phyloP scores from a whole-genome alignment of 352 stramenopile species.

The Pythium vanterpoolii region DNA sequence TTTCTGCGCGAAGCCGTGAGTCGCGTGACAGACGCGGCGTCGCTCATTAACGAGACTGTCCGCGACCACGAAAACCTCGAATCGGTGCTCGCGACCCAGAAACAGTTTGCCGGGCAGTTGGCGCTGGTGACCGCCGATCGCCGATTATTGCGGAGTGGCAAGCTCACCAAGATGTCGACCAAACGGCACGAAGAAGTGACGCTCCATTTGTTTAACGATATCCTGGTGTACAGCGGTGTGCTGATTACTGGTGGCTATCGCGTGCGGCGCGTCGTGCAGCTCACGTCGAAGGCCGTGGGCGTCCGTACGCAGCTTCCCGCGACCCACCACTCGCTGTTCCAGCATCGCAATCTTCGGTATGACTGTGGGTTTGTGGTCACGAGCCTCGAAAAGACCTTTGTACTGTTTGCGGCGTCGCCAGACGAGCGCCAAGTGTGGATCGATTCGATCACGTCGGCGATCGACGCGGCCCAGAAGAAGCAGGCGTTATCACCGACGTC shows the following conservation, averaged over 20 bases:
- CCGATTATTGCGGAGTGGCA: conserved; percentile 56
- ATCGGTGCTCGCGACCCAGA: conserved; percentile 72
- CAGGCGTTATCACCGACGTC: conserved; percentile 8
- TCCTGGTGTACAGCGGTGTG: conserved; percentile 80
- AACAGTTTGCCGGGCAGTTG: conserved; percentile 68
- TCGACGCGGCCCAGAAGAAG: conserved; percentile 48
- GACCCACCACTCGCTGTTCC: conserved; percentile 48
- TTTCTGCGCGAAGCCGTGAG: conserved; percentile 62
- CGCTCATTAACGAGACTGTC: conserved; percentile 84
- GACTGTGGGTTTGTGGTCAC: conserved; percentile 76
- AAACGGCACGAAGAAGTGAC: conserved; percentile 79
- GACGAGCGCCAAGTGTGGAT: conserved; percentile 57
- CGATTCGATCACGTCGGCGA: conserved; percentile 43
- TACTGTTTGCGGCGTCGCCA: conserved; percentile 60
- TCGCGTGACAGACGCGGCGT: conserved; percentile 55
- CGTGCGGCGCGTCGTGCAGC: conserved; percentile 62
- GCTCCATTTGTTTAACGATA: conserved; percentile 85
- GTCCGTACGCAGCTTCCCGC: conserved; percentile 56
- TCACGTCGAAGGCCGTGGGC: conserved; percentile 68
- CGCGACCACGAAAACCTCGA: conserved; percentile 79
- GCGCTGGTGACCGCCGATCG: conserved; percentile 68
- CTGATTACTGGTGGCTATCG: conserved; percentile 72
- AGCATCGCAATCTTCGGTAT: conserved; percentile 35
- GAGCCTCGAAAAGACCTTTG: conserved; percentile 81
- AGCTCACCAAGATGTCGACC: conserved; percentile 82